Percentiles rank a stretch among this genome's conserved stretches.
Conservation (phyloP, 1,284 basidiomycete species). For the Trichosporon sp. region DNA sequence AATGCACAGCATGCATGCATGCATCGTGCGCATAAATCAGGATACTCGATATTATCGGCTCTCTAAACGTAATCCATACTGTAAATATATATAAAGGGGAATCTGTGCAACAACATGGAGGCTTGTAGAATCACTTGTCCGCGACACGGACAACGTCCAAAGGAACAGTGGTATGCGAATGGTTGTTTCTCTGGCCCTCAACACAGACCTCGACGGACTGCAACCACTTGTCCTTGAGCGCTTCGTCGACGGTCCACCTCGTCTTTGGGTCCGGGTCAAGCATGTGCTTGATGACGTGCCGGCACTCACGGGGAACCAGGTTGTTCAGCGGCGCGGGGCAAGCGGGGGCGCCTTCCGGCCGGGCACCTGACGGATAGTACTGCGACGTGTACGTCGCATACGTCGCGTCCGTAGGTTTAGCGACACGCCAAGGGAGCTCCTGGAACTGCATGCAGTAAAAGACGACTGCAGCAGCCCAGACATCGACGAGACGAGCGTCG, state of each 20-base stretch:
- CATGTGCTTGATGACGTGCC: slow-evolving; percentile 88
- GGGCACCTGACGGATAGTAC: slow-evolving; percentile 55
- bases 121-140: slow-evolving; percentile 19
- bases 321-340: slow-evolving; percentile 68
- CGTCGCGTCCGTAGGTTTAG: slow-evolving; percentile 78
- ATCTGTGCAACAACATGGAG: slow-evolving; percentile 29
- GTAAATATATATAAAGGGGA: slow-evolving; percentile 10
- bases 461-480: slow-evolving; percentile 95
- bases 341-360: slow-evolving; percentile 31
- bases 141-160: slow-evolving; percentile 43
- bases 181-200: slow-evolving; percentile 49
- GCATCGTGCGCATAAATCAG: no score
- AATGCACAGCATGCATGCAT: background rate
- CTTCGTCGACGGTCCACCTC: slow-evolving; percentile 78
- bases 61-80: slow-evolving; percentile 16
- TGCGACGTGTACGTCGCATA: slow-evolving; percentile 80
- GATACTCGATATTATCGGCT: background rate
- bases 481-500: slow-evolving; percentile 93
- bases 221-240: slow-evolving; percentile 82
- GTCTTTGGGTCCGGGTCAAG: slow-evolving; percentile 89
- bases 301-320: slow-evolving; percentile 80
- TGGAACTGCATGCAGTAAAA: slow-evolving; percentile 98
- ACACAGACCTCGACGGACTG: slow-evolving; percentile 65
- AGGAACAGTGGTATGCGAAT: slow-evolving; percentile 48
- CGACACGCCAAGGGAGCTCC: slow-evolving; percentile 95